phyloP scores from a whole-genome alignment of 2,329 filamentous ascomycete species.

The Torrubiella hemipterigena region DNA sequence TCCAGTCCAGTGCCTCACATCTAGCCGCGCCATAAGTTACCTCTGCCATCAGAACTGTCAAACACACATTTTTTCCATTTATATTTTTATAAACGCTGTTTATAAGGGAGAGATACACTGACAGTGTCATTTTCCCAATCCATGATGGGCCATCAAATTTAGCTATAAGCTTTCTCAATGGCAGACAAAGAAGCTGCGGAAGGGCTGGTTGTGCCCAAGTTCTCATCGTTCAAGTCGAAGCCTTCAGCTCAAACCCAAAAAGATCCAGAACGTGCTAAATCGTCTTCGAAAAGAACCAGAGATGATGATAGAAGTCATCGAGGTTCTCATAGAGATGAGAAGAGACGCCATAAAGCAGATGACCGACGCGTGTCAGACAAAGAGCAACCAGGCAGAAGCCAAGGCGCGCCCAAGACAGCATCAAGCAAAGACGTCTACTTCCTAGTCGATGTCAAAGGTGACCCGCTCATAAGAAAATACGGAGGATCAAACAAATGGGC shows the following conservation, averaged over 20 bases:
- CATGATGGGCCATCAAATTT: constrained; percentile 13
- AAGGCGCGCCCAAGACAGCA: background rate
- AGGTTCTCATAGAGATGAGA: constrained; percentile 4
- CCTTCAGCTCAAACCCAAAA: constrained; percentile 21
- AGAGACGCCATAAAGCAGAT: background rate
- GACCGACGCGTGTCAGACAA: background rate
- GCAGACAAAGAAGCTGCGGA: no score
- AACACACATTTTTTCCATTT: no score
- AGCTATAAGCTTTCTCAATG: no score
- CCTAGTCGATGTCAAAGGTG: constrained; percentile 62
- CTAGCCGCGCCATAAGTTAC: no score
- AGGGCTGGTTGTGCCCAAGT: constrained; percentile 46
- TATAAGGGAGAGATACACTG: no score
- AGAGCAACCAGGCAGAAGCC: background rate
- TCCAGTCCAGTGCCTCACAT: no score
- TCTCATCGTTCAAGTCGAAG: constrained; percentile 55
- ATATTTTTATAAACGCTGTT: no score
- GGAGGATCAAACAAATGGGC: constrained; percentile 60
- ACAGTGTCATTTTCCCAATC: background rate
- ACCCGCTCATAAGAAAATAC: constrained; percentile 63
- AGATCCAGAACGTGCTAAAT: constrained; percentile 14
- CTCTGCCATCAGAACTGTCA: no score
- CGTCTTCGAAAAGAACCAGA: background rate
- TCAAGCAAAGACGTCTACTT: constrained; percentile 23
- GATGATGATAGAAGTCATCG: background rate